Evolutionary conservation across 83 land plant genomes (phyloP).

Genomic region (Picea abies): DNA sequence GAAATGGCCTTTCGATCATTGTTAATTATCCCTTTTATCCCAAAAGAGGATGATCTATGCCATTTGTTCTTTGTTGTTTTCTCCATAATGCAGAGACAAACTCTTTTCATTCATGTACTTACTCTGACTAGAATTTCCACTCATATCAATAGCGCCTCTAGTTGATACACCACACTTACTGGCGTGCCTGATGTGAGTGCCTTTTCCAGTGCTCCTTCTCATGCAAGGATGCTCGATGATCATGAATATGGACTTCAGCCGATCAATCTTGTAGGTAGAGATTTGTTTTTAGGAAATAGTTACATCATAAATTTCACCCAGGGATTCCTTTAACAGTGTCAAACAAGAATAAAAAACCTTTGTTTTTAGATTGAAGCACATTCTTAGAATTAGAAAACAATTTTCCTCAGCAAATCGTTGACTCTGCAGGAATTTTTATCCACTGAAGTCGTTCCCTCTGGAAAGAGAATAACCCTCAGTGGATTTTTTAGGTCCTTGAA

Average conservation of each 20-base stretch:
- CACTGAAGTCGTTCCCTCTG: conserved; percentile 92
- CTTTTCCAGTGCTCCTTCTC: no score
- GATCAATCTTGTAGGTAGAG: conserved; percentile 84
- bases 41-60: no score
- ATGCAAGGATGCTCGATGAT: conserved; percentile 46
- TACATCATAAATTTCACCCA: conserved; percentile 95
- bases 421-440: conserved; percentile 69
- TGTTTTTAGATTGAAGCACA: conserved; percentile 84
- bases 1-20: no score
- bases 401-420: conserved; percentile 74
- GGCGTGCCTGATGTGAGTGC: no score
- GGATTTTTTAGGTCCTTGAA: conserved; percentile 69
- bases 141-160: no score
- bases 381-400: conserved; percentile 67
- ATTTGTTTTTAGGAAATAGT: conserved; percentile 84
- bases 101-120: no score
- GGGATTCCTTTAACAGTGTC: conserved; percentile 55
- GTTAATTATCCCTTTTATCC: no score
- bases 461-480: conserved; percentile 88
- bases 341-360: conserved; percentile 83
- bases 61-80: no score
- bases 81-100: no score
- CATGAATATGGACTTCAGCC: conserved; percentile 88
- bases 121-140: no score
- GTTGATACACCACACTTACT: no score